These are phyloP conservation scores for Penicillium sp. DNA, from an alignment of 2,329 filamentous ascomycete genomes.

Conservation along the genomic window DNA sequence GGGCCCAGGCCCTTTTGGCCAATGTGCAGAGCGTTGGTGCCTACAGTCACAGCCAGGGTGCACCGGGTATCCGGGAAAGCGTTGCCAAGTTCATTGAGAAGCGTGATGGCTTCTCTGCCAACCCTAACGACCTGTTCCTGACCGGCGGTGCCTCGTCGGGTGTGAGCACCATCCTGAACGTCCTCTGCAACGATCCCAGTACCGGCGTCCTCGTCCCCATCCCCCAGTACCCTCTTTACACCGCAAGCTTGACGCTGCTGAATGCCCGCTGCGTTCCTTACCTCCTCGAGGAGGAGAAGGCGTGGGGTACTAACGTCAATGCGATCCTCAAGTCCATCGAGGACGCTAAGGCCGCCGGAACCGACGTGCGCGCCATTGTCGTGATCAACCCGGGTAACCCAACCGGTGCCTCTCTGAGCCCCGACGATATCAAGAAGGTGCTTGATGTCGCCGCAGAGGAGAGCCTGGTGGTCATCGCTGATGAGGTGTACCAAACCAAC, in stretches of 20 bases:
- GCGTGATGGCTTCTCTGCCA: slow-evolving; percentile 83
- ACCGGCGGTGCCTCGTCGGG: slow-evolving; percentile 89
- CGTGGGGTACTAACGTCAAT: slow-evolving; percentile 85
- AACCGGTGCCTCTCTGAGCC: slow-evolving; percentile 79
- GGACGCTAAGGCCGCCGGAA: slow-evolving; percentile 71
- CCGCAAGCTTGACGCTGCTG: slow-evolving; percentile 81
- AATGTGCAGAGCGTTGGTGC: slow-evolving; percentile 89
- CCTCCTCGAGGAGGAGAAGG: slow-evolving; percentile 79
- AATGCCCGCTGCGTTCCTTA: slow-evolving; percentile 89
- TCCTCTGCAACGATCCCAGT: slow-evolving; percentile 74
- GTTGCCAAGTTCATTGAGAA: slow-evolving; percentile 90
- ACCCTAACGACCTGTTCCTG: slow-evolving; percentile 80
- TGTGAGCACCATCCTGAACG: slow-evolving; percentile 87
- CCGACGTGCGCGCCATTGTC: slow-evolving; percentile 87
- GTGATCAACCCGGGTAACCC: slow-evolving; percentile 99
- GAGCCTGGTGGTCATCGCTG: slow-evolving; percentile 84
- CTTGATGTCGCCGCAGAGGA: slow-evolving; percentile 82
- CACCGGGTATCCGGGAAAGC: slow-evolving; percentile 79
- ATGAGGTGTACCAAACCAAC: slow-evolving; percentile 99
- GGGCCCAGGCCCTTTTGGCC: slow-evolving; percentile 75
- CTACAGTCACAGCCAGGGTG: slow-evolving; percentile 92
- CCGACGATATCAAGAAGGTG: slow-evolving; percentile 77
- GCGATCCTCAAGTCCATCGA: slow-evolving; percentile 71
- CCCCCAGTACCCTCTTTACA: slow-evolving; percentile 97
- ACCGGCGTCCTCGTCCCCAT: slow-evolving; percentile 91